A percentile compares a stretch with the other conserved stretches of the same genome.
phyloP scores from a whole-genome alignment of 805 yeast genomes.

The Starmera dryadoides region DNA sequence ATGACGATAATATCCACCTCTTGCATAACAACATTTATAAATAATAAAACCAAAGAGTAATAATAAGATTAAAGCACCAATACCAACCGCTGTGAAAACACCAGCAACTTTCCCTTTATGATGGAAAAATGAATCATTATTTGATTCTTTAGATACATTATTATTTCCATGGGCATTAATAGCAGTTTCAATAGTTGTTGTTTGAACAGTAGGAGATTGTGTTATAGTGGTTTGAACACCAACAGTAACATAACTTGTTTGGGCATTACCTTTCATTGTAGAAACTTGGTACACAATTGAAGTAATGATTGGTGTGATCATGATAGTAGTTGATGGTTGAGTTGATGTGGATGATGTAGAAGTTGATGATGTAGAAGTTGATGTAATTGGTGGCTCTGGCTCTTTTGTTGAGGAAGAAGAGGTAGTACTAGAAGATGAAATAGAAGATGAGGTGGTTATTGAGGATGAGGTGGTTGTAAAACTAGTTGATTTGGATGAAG shows the following conservation, averaged over 20 bases:
- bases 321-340: conserved; percentile 6
- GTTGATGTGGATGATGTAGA: conserved; percentile 4
- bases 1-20: background rate
- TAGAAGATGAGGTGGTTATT: conserved; percentile 3
- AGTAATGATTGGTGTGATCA: conserved; percentile 2
- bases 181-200: conserved; percentile 4
- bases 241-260: conserved; percentile 6
- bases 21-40: conserved; percentile 5
- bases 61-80: conserved; percentile 43
- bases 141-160: background rate
- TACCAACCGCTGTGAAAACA: conserved; percentile 73
- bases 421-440: conserved; percentile 7
- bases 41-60: conserved; percentile 34
- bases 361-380: conserved; percentile 3
- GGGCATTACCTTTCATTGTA: conserved; percentile 2
- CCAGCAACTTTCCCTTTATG: conserved; percentile 79
- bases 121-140: conserved; percentile 46
- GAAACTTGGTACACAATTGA: conserved; percentile 4
- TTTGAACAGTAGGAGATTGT: conserved; percentile 7
- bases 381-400: background rate
- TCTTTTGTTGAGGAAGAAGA: too few relatives aligned
- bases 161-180: background rate
- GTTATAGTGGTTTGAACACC: conserved; percentile 4
- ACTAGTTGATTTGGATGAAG: conserved; percentile 4
- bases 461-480: conserved; percentile 5